phyloP scores from a whole-genome alignment of 331 rosid species.

The Pyrus hybrid region DNA sequence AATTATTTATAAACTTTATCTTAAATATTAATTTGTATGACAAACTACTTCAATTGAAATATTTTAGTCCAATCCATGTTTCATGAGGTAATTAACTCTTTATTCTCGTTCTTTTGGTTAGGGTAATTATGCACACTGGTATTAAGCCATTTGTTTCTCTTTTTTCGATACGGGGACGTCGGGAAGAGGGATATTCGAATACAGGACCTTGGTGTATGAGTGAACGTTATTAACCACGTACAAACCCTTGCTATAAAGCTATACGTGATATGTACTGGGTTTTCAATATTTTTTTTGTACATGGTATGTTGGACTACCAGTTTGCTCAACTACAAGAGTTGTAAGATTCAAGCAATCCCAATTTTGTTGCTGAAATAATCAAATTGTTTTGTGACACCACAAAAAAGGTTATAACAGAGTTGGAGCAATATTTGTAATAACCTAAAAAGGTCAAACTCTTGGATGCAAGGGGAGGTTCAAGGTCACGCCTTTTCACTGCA shows the following conservation, averaged over 20 bases:
- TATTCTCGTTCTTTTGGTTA: too few relatives aligned
- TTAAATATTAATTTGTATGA: too few relatives aligned
- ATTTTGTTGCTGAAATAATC: conserved; percentile 8
- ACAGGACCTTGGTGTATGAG: neutral
- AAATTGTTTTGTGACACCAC: neutral
- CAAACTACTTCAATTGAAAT: too few relatives aligned
- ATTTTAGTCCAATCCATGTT: conserved; percentile 7
- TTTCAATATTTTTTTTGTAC: neutral
- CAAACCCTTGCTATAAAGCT: neutral
- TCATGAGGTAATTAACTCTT: conserved; percentile 6
- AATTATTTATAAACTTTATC: too few relatives aligned
- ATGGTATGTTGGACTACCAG: conserved; percentile 11
- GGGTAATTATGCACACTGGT: too few relatives aligned
- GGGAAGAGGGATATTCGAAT: neutral
- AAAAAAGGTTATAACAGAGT: neutral
- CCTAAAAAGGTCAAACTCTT: neutral
- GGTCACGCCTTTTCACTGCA: too few relatives aligned
- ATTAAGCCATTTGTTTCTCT: neutral
- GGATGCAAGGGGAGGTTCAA: too few relatives aligned
- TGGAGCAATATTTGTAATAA: neutral
- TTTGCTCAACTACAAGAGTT: conserved; percentile 11
- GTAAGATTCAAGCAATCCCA: neutral
- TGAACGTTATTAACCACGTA: neutral
- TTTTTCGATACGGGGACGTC: neutral
- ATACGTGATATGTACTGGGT: too few relatives aligned